These are phyloP conservation scores for Pisolithus microcarpus DNA, from an alignment of 768 basidiomycete genomes.

Conservation along the genomic window DNA sequence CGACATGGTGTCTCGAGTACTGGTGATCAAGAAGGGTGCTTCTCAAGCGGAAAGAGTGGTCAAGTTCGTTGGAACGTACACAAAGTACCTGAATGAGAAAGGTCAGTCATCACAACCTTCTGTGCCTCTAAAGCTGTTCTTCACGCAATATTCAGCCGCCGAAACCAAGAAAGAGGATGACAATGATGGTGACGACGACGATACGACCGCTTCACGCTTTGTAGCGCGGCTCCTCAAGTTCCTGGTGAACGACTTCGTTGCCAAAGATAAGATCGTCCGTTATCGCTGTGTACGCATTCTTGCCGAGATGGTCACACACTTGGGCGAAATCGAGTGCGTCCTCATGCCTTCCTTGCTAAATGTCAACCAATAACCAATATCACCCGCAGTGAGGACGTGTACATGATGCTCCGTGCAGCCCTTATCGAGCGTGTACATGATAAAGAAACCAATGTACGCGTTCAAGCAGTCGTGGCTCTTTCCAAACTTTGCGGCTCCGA, in stretches of 20 bases:
- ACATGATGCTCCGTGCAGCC: conserved; percentile 47
- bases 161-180: conserved; percentile 30
- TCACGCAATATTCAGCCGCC: conserved; percentile 22
- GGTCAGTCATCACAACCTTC: conserved; percentile 35
- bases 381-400: conserved; percentile 64
- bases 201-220: conserved; percentile 65
- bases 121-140: neutral
- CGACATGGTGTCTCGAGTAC: conserved; percentile 48
- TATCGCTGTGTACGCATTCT: conserved; percentile 75
- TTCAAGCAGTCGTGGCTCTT: conserved; percentile 74
- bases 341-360: neutral
- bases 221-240: conserved; percentile 59
- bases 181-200: conserved; percentile 49
- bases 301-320: conserved; percentile 68
- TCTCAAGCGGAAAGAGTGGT: conserved; percentile 65
- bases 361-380: neutral
- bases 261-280: conserved; percentile 84
- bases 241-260: conserved; percentile 67
- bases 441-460: conserved; percentile 69
- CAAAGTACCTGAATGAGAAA: conserved; percentile 68
- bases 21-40: conserved; percentile 77
- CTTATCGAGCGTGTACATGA: conserved; percentile 72
- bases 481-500: conserved; percentile 71
- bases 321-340: conserved; percentile 83
- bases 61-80: conserved; percentile 78